phyloP scores from a whole-genome alignment of 805 yeast species.

The Yueomyces sp. region DNA sequence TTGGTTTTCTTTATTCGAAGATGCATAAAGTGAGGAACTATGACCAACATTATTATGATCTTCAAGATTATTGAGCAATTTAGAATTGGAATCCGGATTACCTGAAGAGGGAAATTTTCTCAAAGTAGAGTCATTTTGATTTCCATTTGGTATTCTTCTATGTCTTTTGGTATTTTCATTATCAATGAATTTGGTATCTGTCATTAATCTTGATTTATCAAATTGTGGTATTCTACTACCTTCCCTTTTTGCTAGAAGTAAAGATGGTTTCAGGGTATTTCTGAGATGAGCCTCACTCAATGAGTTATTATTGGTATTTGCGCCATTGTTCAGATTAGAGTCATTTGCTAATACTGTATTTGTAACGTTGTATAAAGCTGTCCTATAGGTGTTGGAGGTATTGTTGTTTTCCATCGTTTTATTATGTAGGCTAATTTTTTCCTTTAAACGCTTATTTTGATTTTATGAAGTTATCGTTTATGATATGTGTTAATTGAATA shows the following conservation, averaged over 20 bases:
- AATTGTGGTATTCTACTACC: slow-evolving; percentile 9
- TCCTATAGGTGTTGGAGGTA: slow-evolving; percentile 5
- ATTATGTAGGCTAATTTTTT: too few species aligned
- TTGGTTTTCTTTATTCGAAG: slow-evolving; percentile 13
- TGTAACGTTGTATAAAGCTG: slow-evolving; percentile 25
- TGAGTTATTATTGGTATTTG: slow-evolving; percentile 2
- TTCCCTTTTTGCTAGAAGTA: slow-evolving; percentile 9
- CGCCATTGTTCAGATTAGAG: slow-evolving; percentile 4
- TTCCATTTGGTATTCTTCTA: background rate
- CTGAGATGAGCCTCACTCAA: slow-evolving; percentile 2
- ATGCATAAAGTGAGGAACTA: too few species aligned
- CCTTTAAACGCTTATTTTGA: too few species aligned
- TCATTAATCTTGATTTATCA: slow-evolving; percentile 2
- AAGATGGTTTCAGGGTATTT: slow-evolving; percentile 8
- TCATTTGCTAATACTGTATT: slow-evolving; percentile 19
- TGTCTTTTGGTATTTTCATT: background rate
- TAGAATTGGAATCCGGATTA: background rate
- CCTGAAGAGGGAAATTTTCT: background rate
- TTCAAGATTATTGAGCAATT: too few species aligned
- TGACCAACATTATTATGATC: too few species aligned
- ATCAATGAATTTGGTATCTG: background rate
- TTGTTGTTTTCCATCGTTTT: background rate
- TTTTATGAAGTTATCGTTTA: too few species aligned
- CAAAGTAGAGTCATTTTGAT: too few species aligned
- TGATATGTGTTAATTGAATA: too few species aligned